Evolutionary conservation across 306 rosid genomes (phyloP), one percentile per base, ranked within the genome.

Genomic region (Cucumis cinereus): DNA sequence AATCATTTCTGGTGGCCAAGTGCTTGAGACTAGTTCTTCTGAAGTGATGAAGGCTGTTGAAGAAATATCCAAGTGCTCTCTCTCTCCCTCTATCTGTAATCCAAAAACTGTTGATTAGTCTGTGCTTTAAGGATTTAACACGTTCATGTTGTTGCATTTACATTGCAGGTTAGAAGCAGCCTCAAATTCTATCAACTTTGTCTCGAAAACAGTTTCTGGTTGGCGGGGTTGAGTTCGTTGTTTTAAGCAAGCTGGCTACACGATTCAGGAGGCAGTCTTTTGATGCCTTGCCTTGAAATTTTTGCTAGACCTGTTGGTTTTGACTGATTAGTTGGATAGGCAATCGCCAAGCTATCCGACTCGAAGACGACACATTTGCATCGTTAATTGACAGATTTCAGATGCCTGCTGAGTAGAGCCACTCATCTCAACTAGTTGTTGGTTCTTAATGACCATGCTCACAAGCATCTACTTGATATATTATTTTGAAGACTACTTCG

Each of bases 1-100:
- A 85, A 90, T 90, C 62, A 76, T 94, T 76, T 88, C 92, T 49
- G 99, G 99, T 76, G 96, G 98, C 58, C 96, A 88, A 82, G 97
- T 94, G 60, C 81, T 94, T 79, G 99, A 94, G 86, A 92, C 96
- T 73, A 90, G 86, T 88, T 94, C 99, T 67, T 76, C 85, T 10
- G 97, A 90, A 89, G 95, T 92, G 84, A 49, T 88, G 84, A 94
- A 88, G 87, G 93, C 92, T 56, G 83, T 90, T 71, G 96, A 92
- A 86, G 96, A 94, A 81, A 89, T 92, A 81, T 81, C 97, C 74
- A 94, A 79, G 99, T 91, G 77, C 79, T 17, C 52, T 73, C 56
- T 79, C 66, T 77, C 75, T 61, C 69, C 7, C 50, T 64, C 57
- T 71, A 22, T 82, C 58, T 30, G 38, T 23, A 28, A 41, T 49